A percentile compares a stretch with the other conserved stretches of the same genome.
These are phyloP conservation scores for Linnemannia schmuckeri DNA, from an alignment of 192 early-diverging fungal genomes.

Conservation along the genomic window DNA sequence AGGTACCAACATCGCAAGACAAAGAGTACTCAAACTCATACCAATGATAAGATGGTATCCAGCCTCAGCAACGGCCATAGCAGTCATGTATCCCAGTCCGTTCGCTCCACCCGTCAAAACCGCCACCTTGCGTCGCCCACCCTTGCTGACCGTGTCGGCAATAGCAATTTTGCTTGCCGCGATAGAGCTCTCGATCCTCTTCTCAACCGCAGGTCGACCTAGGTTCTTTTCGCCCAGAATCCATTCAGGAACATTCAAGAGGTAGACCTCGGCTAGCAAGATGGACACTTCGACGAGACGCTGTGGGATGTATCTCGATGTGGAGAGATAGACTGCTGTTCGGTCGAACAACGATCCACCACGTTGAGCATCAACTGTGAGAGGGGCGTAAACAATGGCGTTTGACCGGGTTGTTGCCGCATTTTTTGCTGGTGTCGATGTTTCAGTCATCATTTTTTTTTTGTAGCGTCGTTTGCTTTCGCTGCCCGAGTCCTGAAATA, in stretches of 20 bases:
- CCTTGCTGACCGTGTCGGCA: constrained; percentile 14
- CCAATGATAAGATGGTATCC: constrained; percentile 55
- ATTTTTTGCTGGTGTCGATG: background rate
- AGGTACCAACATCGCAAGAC: background rate
- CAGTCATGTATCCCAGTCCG: constrained; percentile 38
- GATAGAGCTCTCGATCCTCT: constrained; percentile 34
- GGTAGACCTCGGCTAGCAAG: constrained; percentile 24
- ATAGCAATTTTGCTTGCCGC: constrained; percentile 27
- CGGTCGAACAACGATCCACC: constrained; percentile 32
- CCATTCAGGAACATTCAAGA: constrained; percentile 49
- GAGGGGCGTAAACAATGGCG: constrained; percentile 13
- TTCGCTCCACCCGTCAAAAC: constrained; percentile 49
- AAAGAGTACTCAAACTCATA: background rate
- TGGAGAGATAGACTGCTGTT: constrained; percentile 15
- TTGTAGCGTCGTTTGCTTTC: background rate
- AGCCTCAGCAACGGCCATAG: constrained; percentile 43
- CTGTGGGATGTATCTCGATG: constrained; percentile 39
- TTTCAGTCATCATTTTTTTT: background rate
- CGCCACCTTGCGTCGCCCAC: constrained; percentile 39
- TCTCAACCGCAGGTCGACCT: constrained; percentile 18
- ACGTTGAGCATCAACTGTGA: constrained; percentile 33
- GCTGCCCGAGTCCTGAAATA: background rate
- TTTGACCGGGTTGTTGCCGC: background rate
- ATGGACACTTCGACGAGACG: constrained; percentile 29
- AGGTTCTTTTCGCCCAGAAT: constrained; percentile 23